A percentile compares a stretch with the other conserved stretches of the same genome.
These are phyloP conservation scores for Deuterostichococcus epilithicus DNA, from an alignment of 139 green algal species.

Conservation along the genomic window DNA sequence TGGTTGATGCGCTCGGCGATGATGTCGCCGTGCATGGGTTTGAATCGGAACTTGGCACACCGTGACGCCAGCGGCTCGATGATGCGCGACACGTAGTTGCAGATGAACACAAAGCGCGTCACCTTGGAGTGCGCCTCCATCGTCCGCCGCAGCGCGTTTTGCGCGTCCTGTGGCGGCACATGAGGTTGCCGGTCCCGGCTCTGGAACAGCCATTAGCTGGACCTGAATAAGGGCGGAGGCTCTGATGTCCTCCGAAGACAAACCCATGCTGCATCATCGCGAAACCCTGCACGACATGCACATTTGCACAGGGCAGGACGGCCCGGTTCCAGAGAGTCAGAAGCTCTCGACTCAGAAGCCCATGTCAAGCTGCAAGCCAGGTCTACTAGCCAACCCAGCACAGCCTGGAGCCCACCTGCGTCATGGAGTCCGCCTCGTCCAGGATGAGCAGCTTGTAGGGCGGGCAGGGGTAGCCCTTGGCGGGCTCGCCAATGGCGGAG, in stretches of 20 bases:
- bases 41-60: conserved; percentile 90
- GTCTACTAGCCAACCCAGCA: too few species aligned
- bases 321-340: too few species aligned
- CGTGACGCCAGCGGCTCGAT: conserved; percentile 93
- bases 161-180: conserved; percentile 64
- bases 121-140: conserved; percentile 95
- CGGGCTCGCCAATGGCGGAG: conserved; percentile 62
- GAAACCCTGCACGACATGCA: too few species aligned
- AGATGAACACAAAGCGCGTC: conserved; percentile 97
- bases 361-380: too few species aligned
- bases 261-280: too few species aligned
- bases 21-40: conserved; percentile 52
- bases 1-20: conserved; percentile 61
- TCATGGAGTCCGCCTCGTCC: conserved; percentile 98
- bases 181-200: neutral
- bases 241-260: too few species aligned
- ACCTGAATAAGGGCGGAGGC: too few species aligned
- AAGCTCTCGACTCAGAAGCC: too few species aligned
- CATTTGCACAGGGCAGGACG: too few species aligned
- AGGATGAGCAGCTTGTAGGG: conserved; percentile 98
- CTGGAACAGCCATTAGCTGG: too few species aligned
- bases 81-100: conserved; percentile 98
- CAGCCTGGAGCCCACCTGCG: conserved; percentile 43
- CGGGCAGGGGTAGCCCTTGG: conserved; percentile 82
- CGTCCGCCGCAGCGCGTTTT: conserved; percentile 94